Evolutionary conservation across 169 alveolate genomes (phyloP), one percentile per base, ranked within the genome.

Genomic region (Plasmodium vivax): DNA sequence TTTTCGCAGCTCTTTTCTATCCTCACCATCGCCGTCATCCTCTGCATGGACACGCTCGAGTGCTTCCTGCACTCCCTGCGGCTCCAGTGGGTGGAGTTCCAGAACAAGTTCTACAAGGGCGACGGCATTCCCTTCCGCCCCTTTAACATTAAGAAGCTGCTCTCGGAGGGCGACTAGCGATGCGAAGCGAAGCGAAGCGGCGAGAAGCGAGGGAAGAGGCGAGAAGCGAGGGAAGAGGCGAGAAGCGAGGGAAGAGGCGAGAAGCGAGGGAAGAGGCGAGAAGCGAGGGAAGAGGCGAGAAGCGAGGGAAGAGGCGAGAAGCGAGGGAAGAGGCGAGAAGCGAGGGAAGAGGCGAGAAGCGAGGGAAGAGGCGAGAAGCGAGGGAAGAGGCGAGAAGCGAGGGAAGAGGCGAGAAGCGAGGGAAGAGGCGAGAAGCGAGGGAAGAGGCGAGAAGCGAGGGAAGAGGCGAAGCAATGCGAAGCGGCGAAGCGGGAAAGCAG

Each of bases 11-110:
- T 97, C 51, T 98, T 98, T 96, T 99, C 99, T 2, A 96, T 97
- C 87, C 92, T 98, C 85, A 99, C 99, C 6, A 97, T 99, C 56
- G 99, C 98, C 36, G 99, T 99, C 14, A 97, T 99, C 93, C 97
- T 99, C 95, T 98, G 99, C 82, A 99, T 99, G 99, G 99, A 99
- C 97, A 97, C 99, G 3, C 95, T 99, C 96, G 99, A 99, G 96
- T 99, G 99, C 93, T 99, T 99, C 97, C 97, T 99, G 83, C 99
- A 99, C 97, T 99, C 99, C 2, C 98, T 99, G 82, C 98, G 99
- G 93, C 98, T 99, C 94, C 99, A 99, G 95, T 99, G 99, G 99
- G 99, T 99, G 74, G 99, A 99, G 95, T 99, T 99, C 97, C 99
- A 99, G 95, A 99, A 98, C 97, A 99, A 99, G 96, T 99, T 99